Conservation (phyloP, 164 flowering plant species). For the Cinnamomum micranthum region DNA sequence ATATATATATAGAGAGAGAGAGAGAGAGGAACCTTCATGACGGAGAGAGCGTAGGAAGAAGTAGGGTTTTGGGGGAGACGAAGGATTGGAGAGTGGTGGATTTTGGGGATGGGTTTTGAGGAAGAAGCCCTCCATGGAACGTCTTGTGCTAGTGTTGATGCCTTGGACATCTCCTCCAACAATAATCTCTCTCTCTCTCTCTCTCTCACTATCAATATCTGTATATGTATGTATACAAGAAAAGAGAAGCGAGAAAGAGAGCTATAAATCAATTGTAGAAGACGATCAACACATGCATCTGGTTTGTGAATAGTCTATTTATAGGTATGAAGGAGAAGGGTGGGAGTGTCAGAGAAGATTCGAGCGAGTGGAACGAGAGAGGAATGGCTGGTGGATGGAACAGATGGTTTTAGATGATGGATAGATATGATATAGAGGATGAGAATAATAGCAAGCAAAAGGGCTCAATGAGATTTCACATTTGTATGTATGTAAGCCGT, state of each 20-base stretch:
- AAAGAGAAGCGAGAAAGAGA: not conserved
- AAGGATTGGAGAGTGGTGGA: slow-evolving; percentile 69
- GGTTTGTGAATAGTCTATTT: too few relatives aligned
- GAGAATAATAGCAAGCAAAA: too few relatives aligned
- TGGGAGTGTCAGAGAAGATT: too few relatives aligned
- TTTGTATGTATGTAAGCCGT: too few relatives aligned
- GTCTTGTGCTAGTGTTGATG: slow-evolving; percentile 45
- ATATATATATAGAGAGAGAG: slow-evolving; percentile 8
- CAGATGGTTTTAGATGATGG: too few relatives aligned
- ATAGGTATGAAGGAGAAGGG: too few relatives aligned
- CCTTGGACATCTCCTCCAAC: slow-evolving; percentile 2
- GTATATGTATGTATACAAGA: not conserved
- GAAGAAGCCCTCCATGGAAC: slow-evolving; percentile 77
- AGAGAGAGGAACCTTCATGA: slow-evolving; percentile 45
- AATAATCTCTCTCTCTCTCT: not conserved
- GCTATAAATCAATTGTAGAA: not conserved
- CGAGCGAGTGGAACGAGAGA: too few relatives aligned
- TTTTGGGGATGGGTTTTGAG: slow-evolving; percentile 66
- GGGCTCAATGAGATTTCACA: too few relatives aligned
- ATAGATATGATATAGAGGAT: too few relatives aligned
- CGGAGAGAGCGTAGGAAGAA: slow-evolving; percentile 51
- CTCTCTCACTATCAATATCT: not conserved
- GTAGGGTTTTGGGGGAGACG: slow-evolving; percentile 50
- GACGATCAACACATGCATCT: too few relatives aligned
- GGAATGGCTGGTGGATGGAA: too few relatives aligned